Base-by-base conservation (phyloP, 441 rosid genomes). In the Croton setiger region DNA sequence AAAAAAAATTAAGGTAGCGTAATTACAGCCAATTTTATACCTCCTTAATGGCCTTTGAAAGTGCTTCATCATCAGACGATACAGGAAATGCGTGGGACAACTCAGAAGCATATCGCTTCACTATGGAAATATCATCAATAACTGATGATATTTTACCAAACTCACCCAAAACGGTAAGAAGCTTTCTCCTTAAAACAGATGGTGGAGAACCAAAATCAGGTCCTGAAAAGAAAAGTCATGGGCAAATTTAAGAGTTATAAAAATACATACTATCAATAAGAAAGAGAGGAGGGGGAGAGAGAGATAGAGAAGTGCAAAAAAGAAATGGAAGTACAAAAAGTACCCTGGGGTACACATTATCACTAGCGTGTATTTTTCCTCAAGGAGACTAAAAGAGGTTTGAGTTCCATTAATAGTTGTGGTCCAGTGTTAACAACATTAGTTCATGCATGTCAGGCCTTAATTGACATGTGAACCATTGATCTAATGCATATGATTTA, bases 131-230 rank as follows among this genome's bases (percentile, higher is more conserved):
- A 71, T 83, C 86, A 36, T 96, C 99, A 49, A 95, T 75, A 60
- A 95, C 67, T 54, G 92, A 91, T 59, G 96, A 81, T 23, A 77
- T 74, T 84, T 86, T 95, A 18, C 96, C 87, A 71, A 78, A 78
- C 68, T 92, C 97, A 45, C 79, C 79, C 78, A 95, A 79, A 66
- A 91, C 76, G 5, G 84, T 68, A 57, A 92, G 97, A 64, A 92
- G 91, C 72, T 83, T 88, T 69, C 77, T 86, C 59, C 92, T 83
- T 66, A 76, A 70, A 80, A 85, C 60, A 37, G 93, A 83, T 71
- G 87, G 89, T 47, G 93, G 90, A 47, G 91, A 70, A 70, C 97
- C 99, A 77, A 86, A 95, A 74, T 91, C 93, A 60, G 99, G 98
- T 75, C 99, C 99, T 95, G 74, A 60, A 33, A n/a, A 72, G 64